A percentile compares a stretch with the other conserved stretches of the same genome.
These are phyloP conservation scores for Pelargonium myrrhifolium DNA, from an alignment of 441 rosid genomes.

Conservation along the genomic window DNA sequence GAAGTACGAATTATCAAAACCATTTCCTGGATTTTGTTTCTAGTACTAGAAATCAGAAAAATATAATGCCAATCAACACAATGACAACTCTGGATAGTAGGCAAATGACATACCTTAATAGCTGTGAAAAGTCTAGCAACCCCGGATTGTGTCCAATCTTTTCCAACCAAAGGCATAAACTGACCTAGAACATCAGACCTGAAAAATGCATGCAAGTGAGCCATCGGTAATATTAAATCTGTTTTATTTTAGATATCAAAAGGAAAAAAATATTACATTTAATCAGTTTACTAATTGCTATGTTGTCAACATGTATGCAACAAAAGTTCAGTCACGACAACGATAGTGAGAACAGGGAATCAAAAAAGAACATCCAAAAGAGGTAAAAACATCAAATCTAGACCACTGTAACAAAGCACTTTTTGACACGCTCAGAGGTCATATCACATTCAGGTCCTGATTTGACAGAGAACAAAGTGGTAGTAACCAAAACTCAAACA, in stretches of 20 bases:
- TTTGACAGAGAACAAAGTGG: not conserved
- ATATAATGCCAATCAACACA: not conserved
- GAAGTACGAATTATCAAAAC: not conserved
- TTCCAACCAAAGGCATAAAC: slow-evolving; percentile 94
- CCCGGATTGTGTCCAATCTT: slow-evolving; percentile 92
- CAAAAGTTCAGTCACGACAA: not conserved
- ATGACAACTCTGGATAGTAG: slow-evolving; percentile 7
- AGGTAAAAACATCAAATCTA: not conserved
- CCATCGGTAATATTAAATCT: not conserved
- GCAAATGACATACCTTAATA: slow-evolving; percentile 49
- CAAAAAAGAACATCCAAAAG: not conserved
- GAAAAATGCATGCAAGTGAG: slow-evolving; percentile 27
- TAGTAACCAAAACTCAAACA: slow-evolving; percentile 12
- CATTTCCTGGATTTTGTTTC: not conserved
- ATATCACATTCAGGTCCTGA: not conserved
- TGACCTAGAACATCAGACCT: slow-evolving; percentile 95
- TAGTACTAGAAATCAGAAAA: not conserved
- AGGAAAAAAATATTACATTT: not conserved
- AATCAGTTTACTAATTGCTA: not conserved
- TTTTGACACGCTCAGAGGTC: not conserved
- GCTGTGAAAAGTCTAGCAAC: slow-evolving; percentile 84
- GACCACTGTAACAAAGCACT: not conserved
- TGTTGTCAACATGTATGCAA: too few relatives aligned
- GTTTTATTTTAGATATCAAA: not conserved
- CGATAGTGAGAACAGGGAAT: not conserved